phyloP scores from a whole-genome alignment of 2,329 filamentous ascomycete species.

The Epichloe typhina region DNA sequence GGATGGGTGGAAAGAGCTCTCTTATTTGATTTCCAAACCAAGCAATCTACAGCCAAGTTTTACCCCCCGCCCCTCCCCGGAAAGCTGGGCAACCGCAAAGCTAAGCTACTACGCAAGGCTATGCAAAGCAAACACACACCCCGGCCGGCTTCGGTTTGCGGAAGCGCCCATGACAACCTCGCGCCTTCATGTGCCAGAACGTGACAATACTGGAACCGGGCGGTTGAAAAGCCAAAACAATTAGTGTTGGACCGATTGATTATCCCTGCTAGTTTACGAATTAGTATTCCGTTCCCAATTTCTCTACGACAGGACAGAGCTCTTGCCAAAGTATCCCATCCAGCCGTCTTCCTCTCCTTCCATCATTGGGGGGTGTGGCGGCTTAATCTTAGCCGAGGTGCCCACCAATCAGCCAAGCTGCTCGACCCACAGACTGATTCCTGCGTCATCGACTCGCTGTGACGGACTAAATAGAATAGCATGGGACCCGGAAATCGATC shows the following conservation, averaged over 20 bases:
- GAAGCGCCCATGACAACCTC: neutral
- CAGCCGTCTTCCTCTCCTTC: neutral
- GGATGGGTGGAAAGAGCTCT: neutral
- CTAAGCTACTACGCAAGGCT: neutral
- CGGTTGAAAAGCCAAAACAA: neutral
- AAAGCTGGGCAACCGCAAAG: neutral
- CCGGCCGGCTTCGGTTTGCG: neutral
- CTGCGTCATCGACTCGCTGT: constrained; percentile 22
- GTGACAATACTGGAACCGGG: neutral
- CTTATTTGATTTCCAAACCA: neutral
- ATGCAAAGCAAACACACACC: neutral
- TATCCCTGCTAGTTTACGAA: neutral
- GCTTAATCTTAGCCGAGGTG: neutral
- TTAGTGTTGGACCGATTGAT: neutral
- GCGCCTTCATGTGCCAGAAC: neutral
- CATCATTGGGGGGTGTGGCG: neutral
- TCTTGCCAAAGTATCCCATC: neutral
- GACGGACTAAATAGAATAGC: neutral
- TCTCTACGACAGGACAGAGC: neutral
- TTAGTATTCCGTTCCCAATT: neutral
- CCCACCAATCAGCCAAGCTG: constrained; percentile 10
- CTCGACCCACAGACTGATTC: constrained; percentile 9
- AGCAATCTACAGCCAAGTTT: neutral
- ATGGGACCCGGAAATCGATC: neutral
- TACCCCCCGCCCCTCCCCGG: neutral